These are phyloP conservation scores for Pisolithus microcarpus DNA, from an alignment of 768 basidiomycete genomes.

Conservation along the genomic window DNA sequence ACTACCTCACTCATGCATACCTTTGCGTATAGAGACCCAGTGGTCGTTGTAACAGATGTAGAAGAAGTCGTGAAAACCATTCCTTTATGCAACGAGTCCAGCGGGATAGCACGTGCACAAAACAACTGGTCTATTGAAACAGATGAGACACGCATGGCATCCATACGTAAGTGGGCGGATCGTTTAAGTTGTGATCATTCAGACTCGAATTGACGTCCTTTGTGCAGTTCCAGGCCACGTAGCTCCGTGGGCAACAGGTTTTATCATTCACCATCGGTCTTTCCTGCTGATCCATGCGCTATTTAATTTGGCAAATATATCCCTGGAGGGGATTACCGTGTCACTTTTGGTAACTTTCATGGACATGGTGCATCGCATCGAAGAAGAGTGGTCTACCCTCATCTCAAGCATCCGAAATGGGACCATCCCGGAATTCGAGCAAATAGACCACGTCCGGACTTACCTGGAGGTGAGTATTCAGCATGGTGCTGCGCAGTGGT, in stretches of 20 bases:
- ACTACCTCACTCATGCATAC: background rate
- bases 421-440: constrained; percentile 1
- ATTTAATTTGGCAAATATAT: constrained; percentile 1
- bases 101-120: no score
- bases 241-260: background rate
- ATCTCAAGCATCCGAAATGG: constrained; percentile 5
- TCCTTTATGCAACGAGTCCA: no score
- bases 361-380: constrained; percentile 1
- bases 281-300: constrained; percentile 6
- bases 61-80: background rate
- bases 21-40: background rate
- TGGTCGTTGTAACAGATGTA: background rate
- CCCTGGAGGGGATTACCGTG: background rate
- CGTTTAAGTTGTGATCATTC: no score
- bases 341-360: background rate
- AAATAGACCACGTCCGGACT: background rate
- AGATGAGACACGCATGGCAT: no score
- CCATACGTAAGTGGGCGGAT: no score
- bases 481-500: background rate
- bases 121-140: no score
- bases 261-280: constrained; percentile 3
- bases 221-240: no score
- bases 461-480: background rate
- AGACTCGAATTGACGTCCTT: no score
- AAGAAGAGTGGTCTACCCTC: constrained; percentile 4